Percentiles rank a stretch among this genome's conserved stretches.
Evolutionary conservation across 2,329 filamentous ascomycete genomes (phyloP).

Genomic region (Stromatinia cepivora): DNA sequence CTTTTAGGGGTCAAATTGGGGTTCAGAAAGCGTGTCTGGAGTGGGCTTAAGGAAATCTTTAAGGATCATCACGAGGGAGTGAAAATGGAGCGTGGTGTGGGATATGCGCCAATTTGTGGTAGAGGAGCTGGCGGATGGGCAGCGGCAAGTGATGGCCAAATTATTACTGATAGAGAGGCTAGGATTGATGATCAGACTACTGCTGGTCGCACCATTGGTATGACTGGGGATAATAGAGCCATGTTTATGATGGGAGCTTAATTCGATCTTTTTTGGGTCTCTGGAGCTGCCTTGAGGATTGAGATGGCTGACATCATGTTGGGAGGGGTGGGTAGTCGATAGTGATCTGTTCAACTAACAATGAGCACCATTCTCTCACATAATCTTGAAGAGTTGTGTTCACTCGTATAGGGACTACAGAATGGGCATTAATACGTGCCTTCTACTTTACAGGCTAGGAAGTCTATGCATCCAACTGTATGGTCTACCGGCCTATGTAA

Average conservation of each 20-base stretch:
- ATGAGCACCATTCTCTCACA: not conserved
- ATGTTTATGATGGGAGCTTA: conserved; percentile 14
- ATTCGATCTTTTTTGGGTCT: too few species aligned
- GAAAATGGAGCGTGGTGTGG: conserved; percentile 6
- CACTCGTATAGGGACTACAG: not conserved
- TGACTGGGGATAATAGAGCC: conserved; percentile 1
- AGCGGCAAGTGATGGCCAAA: not conserved
- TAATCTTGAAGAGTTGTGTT: not conserved
- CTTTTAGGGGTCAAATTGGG: conserved; percentile 12
- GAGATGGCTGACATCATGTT: not conserved
- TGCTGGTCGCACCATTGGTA: not conserved
- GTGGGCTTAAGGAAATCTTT: conserved; percentile 7
- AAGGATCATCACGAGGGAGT: conserved; percentile 8
- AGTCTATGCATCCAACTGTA: not conserved
- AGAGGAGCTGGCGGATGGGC: not conserved
- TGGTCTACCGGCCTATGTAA: not conserved
- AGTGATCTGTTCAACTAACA: not conserved
- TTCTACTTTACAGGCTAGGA: not conserved
- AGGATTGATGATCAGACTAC: not conserved
- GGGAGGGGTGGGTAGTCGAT: not conserved
- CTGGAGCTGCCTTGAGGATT: not conserved
- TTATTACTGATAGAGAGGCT: not conserved
- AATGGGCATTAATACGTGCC: not conserved
- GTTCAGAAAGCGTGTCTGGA: conserved; percentile 1
- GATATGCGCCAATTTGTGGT: conserved; percentile 4